Evolutionary conservation across 345 rosid species (phyloP).

Genomic region (Salix exigua): DNA sequence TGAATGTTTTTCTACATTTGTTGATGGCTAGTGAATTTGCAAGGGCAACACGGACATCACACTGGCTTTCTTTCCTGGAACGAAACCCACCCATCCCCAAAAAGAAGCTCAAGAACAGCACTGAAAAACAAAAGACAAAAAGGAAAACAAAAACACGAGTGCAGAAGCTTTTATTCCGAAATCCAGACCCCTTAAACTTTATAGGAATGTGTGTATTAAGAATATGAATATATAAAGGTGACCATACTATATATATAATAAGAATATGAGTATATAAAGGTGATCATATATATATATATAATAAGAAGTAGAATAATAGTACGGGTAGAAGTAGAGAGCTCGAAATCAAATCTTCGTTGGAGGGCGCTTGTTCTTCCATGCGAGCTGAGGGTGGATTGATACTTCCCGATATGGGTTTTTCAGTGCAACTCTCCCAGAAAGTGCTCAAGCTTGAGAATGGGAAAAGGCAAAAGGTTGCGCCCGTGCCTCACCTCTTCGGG

Average conservation of each 20-base stretch:
- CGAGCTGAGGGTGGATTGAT: conserved; percentile 22
- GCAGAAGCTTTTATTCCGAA: neutral
- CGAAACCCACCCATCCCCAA: neutral
- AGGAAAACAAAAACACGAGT: neutral
- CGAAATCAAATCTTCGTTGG: conserved; percentile 40
- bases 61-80: neutral
- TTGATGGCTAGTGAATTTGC: neutral
- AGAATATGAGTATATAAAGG: neutral
- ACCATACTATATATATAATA: neutral
- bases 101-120: neutral
- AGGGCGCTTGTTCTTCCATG: conserved; percentile 45
- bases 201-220: neutral
- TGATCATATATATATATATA: neutral
- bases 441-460: neutral
- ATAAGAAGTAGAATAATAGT: neutral
- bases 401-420: conserved; percentile 19
- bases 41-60: neutral
- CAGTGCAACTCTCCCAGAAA: neutral
- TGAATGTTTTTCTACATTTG: neutral
- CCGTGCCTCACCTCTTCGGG: conserved; percentile 20
- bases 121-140: neutral
- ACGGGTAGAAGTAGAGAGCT: neutral
- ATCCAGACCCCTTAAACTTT: neutral
- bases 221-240: neutral
- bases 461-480: conserved; percentile 21